Evolutionary conservation across 2,329 filamentous ascomycete species (phyloP).

Genomic region (Plenodomus tracheiphilus): DNA sequence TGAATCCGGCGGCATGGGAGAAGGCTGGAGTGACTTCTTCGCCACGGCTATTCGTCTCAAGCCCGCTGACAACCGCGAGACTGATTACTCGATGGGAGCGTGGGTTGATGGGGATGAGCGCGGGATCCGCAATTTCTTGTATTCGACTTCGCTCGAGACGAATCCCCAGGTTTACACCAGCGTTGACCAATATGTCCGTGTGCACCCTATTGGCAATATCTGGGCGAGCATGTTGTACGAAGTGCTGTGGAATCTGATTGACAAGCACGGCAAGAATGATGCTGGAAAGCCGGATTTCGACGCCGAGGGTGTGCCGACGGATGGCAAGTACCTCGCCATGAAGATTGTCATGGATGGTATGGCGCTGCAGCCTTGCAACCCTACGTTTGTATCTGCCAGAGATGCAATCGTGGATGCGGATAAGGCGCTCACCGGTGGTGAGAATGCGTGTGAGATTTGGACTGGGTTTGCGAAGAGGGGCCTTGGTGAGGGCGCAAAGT

Average conservation of each 20-base stretch:
- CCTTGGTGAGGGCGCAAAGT: conserved; percentile 47
- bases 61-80: conserved; percentile 50
- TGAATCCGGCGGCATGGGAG: conserved; percentile 62
- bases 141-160: conserved; percentile 54
- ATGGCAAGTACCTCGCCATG: conserved; percentile 57
- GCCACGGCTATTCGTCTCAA: conserved; percentile 56
- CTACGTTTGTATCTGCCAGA: conserved; percentile 57
- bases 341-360: conserved; percentile 59
- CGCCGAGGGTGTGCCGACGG: conserved; percentile 53
- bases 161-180: conserved; percentile 57
- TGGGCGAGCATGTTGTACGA: conserved; percentile 61
- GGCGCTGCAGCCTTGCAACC: conserved; percentile 61
- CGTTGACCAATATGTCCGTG: conserved; percentile 44
- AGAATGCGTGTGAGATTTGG: conserved; percentile 59
- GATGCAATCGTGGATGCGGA: conserved; percentile 62
- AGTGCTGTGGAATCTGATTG: conserved; percentile 61
- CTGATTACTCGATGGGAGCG: conserved; percentile 54
- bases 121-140: conserved; percentile 57
- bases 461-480: conserved; percentile 61
- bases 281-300: conserved; percentile 48
- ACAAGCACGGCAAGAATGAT: conserved; percentile 58
- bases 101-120: conserved; percentile 52
- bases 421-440: conserved; percentile 54
- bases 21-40: conserved; percentile 63
- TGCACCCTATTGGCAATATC: conserved; percentile 57